Conservation (phyloP, 179 eudicot genomes). For the Amaranthus tricolor region DNA sequence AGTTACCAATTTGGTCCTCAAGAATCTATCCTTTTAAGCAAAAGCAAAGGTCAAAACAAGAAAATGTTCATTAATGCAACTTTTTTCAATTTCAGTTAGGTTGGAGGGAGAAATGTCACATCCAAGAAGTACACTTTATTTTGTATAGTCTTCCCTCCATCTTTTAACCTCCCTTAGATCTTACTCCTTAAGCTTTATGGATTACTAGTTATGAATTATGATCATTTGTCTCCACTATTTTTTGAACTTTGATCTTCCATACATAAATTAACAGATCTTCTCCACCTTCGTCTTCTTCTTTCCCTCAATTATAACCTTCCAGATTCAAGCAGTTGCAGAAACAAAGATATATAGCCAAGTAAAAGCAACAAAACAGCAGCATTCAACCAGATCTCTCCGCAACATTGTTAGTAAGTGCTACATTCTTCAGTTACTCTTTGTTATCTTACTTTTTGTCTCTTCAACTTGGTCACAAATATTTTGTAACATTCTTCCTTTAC, state of each 20-base stretch:
- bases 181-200: constrained; percentile 26
- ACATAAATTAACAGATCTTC: constrained; percentile 30
- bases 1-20: constrained; percentile 7
- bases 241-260: constrained; percentile 33
- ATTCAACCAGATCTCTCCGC: constrained; percentile 6
- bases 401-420: constrained; percentile 11
- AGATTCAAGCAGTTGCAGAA: background rate
- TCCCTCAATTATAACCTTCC: constrained; percentile 38
- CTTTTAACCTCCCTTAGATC: constrained; percentile 8
- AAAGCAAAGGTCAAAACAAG: constrained; percentile 15
- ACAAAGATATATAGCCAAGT: background rate
- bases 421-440: background rate
- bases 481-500: background rate
- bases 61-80: background rate
- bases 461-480: background rate
- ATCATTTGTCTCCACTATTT: constrained; percentile 49
- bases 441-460: background rate
- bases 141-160: constrained; percentile 69
- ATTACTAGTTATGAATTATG: constrained; percentile 37
- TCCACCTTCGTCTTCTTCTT: constrained; percentile 19
- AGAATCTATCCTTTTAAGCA: background rate
- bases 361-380: constrained; percentile 16
- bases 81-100: constrained; percentile 3
- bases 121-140: constrained; percentile 46
- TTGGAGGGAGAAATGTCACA: constrained; percentile 26